Percentiles rank a stretch among this genome's conserved stretches.
These are phyloP conservation scores for Magnaporthiopsis rhizophila DNA, from an alignment of 2,329 filamentous ascomycete genomes.

Conservation along the genomic window DNA sequence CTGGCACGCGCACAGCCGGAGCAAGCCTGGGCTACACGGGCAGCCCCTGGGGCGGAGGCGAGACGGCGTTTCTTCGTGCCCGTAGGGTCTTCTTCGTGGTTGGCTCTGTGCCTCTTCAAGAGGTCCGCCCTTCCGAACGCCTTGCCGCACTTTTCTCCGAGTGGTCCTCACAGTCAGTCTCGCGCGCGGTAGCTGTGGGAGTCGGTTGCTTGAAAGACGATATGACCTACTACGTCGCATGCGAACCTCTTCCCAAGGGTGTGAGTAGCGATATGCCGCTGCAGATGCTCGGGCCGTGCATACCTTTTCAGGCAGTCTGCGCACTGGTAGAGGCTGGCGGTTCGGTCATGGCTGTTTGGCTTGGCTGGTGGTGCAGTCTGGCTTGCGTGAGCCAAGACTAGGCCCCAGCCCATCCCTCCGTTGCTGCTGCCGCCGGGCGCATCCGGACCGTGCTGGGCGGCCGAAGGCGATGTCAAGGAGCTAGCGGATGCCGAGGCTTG, in stretches of 20 bases:
- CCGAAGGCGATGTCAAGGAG: background rate
- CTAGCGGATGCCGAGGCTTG: too few species aligned
- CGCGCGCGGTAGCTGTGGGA: background rate
- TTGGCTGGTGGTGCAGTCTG: background rate
- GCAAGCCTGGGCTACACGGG: conserved; percentile 46
- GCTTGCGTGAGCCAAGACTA: background rate
- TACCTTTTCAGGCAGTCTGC: conserved; percentile 27
- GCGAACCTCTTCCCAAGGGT: conserved; percentile 41
- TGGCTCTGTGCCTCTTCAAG: conserved; percentile 42
- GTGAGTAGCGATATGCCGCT: conserved; percentile 41
- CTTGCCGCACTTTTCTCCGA: conserved; percentile 37
- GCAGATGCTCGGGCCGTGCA: background rate
- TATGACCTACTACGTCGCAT: conserved; percentile 24
- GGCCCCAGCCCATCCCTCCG: background rate
- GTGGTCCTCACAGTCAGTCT: background rate
- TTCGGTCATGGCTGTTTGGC: background rate
- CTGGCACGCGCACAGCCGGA: conserved; percentile 41
- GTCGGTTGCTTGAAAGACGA: background rate
- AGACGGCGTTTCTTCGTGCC: conserved; percentile 39
- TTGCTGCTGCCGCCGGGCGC: background rate
- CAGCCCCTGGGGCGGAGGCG: conserved; percentile 34
- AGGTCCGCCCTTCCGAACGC: conserved; percentile 46
- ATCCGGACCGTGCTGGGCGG: too few species aligned
- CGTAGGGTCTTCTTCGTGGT: conserved; percentile 39
- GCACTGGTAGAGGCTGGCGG: conserved; percentile 32